Conservation (phyloP, 331 rosid genomes). For the Dryas integrifolia region DNA sequence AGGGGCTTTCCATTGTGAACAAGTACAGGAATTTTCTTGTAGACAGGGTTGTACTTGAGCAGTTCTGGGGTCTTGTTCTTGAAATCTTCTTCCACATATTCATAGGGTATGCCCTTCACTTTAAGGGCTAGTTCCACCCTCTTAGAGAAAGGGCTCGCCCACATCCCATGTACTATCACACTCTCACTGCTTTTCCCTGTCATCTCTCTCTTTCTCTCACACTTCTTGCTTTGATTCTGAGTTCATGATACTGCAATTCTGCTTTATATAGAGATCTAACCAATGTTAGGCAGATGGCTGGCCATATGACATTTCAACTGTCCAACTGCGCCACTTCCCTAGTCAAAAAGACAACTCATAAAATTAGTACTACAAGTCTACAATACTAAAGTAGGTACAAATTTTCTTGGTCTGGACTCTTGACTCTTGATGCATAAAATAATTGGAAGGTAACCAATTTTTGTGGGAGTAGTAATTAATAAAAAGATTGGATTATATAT, state of each 20-base stretch:
- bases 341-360: no score
- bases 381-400: no score
- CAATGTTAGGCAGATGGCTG: neutral
- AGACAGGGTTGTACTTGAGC: slow-evolving; percentile 37
- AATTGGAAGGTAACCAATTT: neutral
- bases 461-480: no score
- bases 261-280: neutral
- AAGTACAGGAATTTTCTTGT: slow-evolving; percentile 45
- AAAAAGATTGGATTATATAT: no score
- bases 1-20: slow-evolving; percentile 43
- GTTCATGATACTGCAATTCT: neutral
- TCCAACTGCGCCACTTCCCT: no score
- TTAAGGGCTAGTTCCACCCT: slow-evolving; percentile 42
- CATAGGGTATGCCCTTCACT: slow-evolving; percentile 32
- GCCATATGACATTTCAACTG: no score
- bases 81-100: slow-evolving; percentile 41
- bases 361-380: no score
- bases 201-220: slow-evolving; percentile 14
- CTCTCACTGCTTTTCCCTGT: slow-evolving; percentile 23
- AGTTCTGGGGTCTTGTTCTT: slow-evolving; percentile 32
- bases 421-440: neutral
- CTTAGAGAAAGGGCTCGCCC: slow-evolving; percentile 36
- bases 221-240: neutral
- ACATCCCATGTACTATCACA: slow-evolving; percentile 29
- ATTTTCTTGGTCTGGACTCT: neutral